Percentiles rank a stretch among this genome's conserved stretches.
Evolutionary conservation across 2,329 filamentous ascomycete species (phyloP).

Genomic region (Ophiocordyceps australis): DNA sequence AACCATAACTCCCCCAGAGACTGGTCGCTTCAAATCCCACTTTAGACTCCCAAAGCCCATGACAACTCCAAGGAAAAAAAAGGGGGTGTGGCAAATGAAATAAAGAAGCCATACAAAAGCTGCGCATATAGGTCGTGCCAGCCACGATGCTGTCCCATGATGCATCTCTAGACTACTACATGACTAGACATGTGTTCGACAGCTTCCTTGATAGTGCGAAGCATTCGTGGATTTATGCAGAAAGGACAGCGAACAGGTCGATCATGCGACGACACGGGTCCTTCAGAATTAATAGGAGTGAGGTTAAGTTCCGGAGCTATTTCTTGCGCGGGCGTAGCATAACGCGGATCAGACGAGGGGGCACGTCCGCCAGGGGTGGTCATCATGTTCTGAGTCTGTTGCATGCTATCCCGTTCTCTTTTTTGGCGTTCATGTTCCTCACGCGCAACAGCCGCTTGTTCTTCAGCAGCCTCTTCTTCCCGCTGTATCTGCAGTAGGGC

Average conservation of each 20-base stretch:
- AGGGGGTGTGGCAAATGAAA: no score
- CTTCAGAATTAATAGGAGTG: conserved; percentile 34
- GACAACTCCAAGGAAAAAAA: no score
- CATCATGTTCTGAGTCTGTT: conserved; percentile 12
- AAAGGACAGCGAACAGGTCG: conserved; percentile 38
- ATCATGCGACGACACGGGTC: conserved; percentile 24
- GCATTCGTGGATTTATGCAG: conserved; percentile 42
- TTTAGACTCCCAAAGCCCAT: no score
- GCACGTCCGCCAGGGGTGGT: conserved; percentile 10
- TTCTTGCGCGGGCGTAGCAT: conserved; percentile 15
- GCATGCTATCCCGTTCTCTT: conserved; percentile 20
- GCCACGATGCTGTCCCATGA: neutral
- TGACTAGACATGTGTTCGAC: conserved; percentile 45
- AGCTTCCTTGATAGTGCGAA: conserved; percentile 40
- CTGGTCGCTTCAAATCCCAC: no score
- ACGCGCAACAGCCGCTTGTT: conserved; percentile 33
- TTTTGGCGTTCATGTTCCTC: conserved; percentile 31
- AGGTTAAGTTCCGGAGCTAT: conserved; percentile 25
- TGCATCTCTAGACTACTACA: conserved; percentile 27
- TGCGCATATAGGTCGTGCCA: no score
- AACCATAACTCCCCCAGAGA: no score
- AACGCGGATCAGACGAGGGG: conserved; percentile 13
- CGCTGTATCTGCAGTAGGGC: conserved; percentile 39
- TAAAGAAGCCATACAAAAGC: no score
- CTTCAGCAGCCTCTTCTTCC: conserved; percentile 39